Percentiles rank a stretch among this genome's conserved stretches.
Evolutionary conservation across 768 basidiomycete genomes (phyloP).

Genomic region (Suillus decipiens): DNA sequence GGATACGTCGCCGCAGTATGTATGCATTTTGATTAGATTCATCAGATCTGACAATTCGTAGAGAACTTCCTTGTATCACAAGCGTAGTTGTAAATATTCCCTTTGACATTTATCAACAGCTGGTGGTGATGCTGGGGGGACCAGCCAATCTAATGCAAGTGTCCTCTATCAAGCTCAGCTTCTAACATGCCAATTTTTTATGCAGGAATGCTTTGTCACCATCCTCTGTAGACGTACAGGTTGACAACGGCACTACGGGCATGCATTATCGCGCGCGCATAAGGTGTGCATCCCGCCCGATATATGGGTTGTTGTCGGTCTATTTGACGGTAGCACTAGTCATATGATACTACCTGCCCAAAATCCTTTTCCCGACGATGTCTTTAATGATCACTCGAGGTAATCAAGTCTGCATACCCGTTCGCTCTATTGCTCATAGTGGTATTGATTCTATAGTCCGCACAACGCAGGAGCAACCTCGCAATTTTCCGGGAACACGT

Average conservation of each 20-base stretch:
- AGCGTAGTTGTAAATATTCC: not conserved
- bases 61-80: not conserved
- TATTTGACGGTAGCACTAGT: not conserved
- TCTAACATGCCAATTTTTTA: not conserved
- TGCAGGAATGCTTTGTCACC: not conserved
- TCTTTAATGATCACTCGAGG: not conserved
- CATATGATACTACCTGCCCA: not conserved
- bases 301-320: not conserved
- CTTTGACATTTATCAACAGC: not conserved
- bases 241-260: not conserved
- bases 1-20: not conserved
- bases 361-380: not conserved
- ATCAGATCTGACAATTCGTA: not conserved
- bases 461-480: not conserved
- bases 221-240: not conserved
- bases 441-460: not conserved
- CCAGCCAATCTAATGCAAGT: not conserved
- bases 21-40: not conserved
- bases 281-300: not conserved
- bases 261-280: not conserved
- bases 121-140: not conserved
- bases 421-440: not conserved
- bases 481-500: not conserved
- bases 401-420: not conserved
- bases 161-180: not conserved